Conservation (phyloP, 148 eudicot genomes). For the Chenopodium suecicum region DNA sequence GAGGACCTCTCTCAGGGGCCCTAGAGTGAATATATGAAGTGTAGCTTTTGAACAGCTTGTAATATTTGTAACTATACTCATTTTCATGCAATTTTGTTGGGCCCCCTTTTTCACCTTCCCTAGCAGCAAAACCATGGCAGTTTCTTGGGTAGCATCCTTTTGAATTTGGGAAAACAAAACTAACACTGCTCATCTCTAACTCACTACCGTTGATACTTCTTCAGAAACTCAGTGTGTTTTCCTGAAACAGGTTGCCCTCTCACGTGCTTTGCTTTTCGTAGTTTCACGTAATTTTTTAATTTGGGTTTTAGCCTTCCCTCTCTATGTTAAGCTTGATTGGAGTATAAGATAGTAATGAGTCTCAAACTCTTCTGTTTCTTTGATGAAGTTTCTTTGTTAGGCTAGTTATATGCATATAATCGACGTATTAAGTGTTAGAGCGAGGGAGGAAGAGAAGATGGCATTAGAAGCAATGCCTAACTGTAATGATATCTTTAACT, state of each 20-base stretch:
- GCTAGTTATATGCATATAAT: conserved; percentile 16
- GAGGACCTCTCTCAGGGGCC: conserved; percentile 5
- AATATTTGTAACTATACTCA: conserved; percentile 42
- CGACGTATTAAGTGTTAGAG: background rate
- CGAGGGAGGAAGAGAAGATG: conserved; percentile 29
- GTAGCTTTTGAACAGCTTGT: conserved; percentile 48
- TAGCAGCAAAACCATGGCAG: conserved; percentile 33
- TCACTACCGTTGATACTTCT: conserved; percentile 20
- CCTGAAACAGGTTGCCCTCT: conserved; percentile 1
- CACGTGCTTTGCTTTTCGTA: conserved; percentile 24
- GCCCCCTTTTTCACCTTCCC: conserved; percentile 27
- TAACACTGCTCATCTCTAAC: conserved; percentile 16
- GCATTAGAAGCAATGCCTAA: conserved; percentile 67
- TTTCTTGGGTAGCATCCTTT: conserved; percentile 23
- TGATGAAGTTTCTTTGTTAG: background rate
- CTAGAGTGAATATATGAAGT: conserved; percentile 32
- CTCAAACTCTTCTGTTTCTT: background rate
- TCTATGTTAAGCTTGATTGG: background rate
- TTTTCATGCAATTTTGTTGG: conserved; percentile 30
- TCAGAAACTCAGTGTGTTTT: background rate
- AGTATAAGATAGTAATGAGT: background rate
- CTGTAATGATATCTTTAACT: conserved; percentile 59
- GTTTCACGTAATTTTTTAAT: background rate
- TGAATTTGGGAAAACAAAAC: conserved; percentile 30
- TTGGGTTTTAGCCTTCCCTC: background rate